A percentile compares a stretch with the other conserved stretches of the same genome.
Evolutionary conservation across 257 asterid species (phyloP).

Genomic region (Solanum boliviense): DNA sequence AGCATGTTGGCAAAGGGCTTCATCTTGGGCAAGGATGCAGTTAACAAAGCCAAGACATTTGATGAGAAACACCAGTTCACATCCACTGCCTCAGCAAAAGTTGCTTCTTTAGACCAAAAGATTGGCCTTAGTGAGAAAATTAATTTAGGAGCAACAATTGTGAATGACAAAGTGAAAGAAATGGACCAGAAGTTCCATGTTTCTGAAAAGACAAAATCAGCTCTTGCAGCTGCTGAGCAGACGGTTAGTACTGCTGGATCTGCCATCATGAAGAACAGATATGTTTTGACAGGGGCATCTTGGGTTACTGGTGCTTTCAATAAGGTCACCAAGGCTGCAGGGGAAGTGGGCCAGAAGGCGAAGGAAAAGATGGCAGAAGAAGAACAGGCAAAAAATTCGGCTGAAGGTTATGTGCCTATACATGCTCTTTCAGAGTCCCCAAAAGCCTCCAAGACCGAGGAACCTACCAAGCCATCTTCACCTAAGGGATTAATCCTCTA

Average conservation of each 20-base stretch:
- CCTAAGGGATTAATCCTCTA: slow-evolving; percentile 35
- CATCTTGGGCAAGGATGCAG: slow-evolving; percentile 49
- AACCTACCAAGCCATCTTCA: slow-evolving; percentile 23
- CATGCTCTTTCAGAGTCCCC: slow-evolving; percentile 13
- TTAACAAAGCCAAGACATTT: slow-evolving; percentile 49
- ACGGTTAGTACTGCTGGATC: slow-evolving; percentile 48
- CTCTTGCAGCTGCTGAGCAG: slow-evolving; percentile 53
- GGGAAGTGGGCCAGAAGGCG: slow-evolving; percentile 55
- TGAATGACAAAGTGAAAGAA: slow-evolving; percentile 53
- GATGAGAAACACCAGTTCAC: slow-evolving; percentile 53
- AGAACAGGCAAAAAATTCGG: slow-evolving; percentile 25
- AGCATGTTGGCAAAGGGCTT: slow-evolving; percentile 69
- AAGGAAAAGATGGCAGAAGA: slow-evolving; percentile 46
- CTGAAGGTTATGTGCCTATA: slow-evolving; percentile 30
- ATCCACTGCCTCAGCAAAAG: slow-evolving; percentile 55
- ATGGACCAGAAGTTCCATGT: slow-evolving; percentile 58
- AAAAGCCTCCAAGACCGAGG: slow-evolving; percentile 13
- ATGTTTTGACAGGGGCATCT: slow-evolving; percentile 43
- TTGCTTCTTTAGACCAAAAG: slow-evolving; percentile 49
- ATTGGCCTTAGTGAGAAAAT: slow-evolving; percentile 57
- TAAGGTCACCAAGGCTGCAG: slow-evolving; percentile 47
- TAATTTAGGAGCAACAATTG: slow-evolving; percentile 37
- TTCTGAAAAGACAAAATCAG: slow-evolving; percentile 52
- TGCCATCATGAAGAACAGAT: slow-evolving; percentile 53
- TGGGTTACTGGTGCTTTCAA: slow-evolving; percentile 63